Evolutionary conservation across 1,139 yeast genomes (phyloP).

Genomic region (Debaryomyces singareniensis): DNA sequence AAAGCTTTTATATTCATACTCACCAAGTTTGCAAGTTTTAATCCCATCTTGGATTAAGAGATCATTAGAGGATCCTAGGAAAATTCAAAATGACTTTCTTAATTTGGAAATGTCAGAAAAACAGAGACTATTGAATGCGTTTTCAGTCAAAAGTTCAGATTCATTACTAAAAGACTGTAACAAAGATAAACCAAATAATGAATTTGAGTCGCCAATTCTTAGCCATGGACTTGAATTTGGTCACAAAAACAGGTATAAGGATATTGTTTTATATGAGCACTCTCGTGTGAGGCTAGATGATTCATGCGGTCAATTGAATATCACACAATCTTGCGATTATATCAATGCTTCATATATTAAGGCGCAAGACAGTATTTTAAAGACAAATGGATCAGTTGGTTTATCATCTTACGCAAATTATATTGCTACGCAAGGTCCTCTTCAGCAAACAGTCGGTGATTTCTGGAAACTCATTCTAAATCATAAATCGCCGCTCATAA

Average conservation of each 20-base stretch:
- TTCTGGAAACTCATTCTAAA: slow-evolving; percentile 69
- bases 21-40: slow-evolving; percentile 6
- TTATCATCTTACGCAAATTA: slow-evolving; percentile 26
- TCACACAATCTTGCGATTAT: slow-evolving; percentile 25
- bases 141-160: slow-evolving; percentile 10
- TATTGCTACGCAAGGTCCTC: slow-evolving; percentile 85
- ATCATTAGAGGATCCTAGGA: slow-evolving; percentile 11
- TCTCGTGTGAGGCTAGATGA: slow-evolving; percentile 54
- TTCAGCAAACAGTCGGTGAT: slow-evolving; percentile 68
- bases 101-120: slow-evolving; percentile 27
- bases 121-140: slow-evolving; percentile 24
- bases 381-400: slow-evolving; percentile 3
- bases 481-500: slow-evolving; percentile 32
- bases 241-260: slow-evolving; percentile 70
- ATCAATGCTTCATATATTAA: slow-evolving; percentile 57
- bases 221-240: slow-evolving; percentile 68
- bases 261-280: slow-evolving; percentile 77
- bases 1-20: slow-evolving; percentile 3
- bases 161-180: slow-evolving; percentile 4
- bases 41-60: slow-evolving; percentile 21
- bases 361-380: slow-evolving; percentile 10
- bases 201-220: slow-evolving; percentile 16
- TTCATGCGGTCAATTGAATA: slow-evolving; percentile 5
- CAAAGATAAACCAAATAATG: slow-evolving; percentile 1
- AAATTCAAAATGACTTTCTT: slow-evolving; percentile 20